Conservation (phyloP, 306 rosid genomes). For the Senna siamea region DNA sequence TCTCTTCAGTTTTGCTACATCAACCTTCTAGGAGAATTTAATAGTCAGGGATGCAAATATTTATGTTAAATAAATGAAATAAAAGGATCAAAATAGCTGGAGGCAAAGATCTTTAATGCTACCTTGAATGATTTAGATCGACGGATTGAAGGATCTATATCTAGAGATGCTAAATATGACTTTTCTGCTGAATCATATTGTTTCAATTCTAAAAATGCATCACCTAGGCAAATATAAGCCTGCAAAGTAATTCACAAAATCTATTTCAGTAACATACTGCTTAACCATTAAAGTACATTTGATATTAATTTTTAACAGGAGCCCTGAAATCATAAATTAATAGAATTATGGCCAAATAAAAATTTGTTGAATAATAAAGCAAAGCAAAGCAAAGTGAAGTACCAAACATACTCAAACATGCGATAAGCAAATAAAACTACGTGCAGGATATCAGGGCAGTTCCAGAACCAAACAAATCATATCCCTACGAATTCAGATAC, state of each 20-base stretch:
- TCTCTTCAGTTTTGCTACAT: slow-evolving; percentile 23
- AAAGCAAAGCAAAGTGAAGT: slow-evolving; percentile 22
- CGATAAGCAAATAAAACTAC: slow-evolving; percentile 23
- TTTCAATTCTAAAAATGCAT: slow-evolving; percentile 65
- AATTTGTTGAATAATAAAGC: slow-evolving; percentile 16
- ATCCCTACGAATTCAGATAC: background rate
- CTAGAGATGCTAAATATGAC: slow-evolving; percentile 66
- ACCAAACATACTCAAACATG: slow-evolving; percentile 1
- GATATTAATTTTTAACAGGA: background rate
- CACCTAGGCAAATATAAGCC: slow-evolving; percentile 87
- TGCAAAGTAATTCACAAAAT: slow-evolving; percentile 46
- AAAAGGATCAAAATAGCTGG: slow-evolving; percentile 26
- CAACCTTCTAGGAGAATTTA: slow-evolving; percentile 13
- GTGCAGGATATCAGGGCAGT: slow-evolving; percentile 12
- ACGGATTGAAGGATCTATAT: slow-evolving; percentile 74
- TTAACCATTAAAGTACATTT: background rate
- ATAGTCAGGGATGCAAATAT: slow-evolving; percentile 10
- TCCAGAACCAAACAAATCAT: background rate
- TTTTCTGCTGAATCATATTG: slow-evolving; percentile 67
- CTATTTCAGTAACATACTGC: slow-evolving; percentile 4
- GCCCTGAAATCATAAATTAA: slow-evolving; percentile 4
- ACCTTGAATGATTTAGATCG: slow-evolving; percentile 85
- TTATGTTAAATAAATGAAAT: slow-evolving; percentile 31
- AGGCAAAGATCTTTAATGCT: slow-evolving; percentile 29
- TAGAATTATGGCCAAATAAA: background rate